A percentile compares a stretch with the other conserved stretches of the same genome.
These are phyloP conservation scores for Trichophyton schoenleinii DNA, from an alignment of 2,329 filamentous ascomycete species.

Conservation along the genomic window DNA sequence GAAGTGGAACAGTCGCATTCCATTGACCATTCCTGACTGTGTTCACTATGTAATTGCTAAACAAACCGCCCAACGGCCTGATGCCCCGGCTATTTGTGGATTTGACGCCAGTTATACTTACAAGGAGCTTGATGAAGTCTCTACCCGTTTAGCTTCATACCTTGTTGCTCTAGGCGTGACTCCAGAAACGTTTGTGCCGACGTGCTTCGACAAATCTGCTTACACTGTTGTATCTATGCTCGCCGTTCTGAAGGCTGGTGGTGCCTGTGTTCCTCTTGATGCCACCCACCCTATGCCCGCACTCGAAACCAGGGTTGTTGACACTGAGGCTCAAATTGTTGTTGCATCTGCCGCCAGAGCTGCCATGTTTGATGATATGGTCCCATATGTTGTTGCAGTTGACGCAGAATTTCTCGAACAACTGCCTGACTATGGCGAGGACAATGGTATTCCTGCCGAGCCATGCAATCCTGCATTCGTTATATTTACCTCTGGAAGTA, in stretches of 20 bases:
- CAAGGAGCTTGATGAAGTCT: constrained; percentile 15
- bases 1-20: constrained; percentile 21
- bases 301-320: constrained; percentile 29
- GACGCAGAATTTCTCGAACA: constrained; percentile 11
- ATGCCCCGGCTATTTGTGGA: constrained; percentile 15
- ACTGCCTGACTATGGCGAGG: constrained; percentile 5
- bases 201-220: constrained; percentile 15
- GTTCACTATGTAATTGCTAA: constrained; percentile 21
- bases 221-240: constrained; percentile 15
- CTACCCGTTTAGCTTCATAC: constrained; percentile 12
- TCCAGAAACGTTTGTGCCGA: constrained; percentile 12
- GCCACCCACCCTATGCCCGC: constrained; percentile 20
- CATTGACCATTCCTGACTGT: constrained; percentile 18
- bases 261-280: constrained; percentile 18
- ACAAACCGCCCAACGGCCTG: constrained; percentile 15
- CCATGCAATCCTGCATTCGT: constrained; percentile 65
- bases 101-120: constrained; percentile 17
- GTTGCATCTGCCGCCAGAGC: constrained; percentile 28
- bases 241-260: constrained; percentile 15
- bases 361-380: constrained; percentile 30
- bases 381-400: constrained; percentile 29
- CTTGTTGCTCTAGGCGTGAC: constrained; percentile 11
- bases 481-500: constrained; percentile 74
- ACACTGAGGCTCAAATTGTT: constrained; percentile 29
- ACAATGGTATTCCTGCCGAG: constrained; percentile 40